A percentile compares a stretch with the other conserved stretches of the same genome.
Evolutionary conservation across 352 stramenopile genomes (phyloP).

Genomic region (Phytopythium chamaehyphon): DNA sequence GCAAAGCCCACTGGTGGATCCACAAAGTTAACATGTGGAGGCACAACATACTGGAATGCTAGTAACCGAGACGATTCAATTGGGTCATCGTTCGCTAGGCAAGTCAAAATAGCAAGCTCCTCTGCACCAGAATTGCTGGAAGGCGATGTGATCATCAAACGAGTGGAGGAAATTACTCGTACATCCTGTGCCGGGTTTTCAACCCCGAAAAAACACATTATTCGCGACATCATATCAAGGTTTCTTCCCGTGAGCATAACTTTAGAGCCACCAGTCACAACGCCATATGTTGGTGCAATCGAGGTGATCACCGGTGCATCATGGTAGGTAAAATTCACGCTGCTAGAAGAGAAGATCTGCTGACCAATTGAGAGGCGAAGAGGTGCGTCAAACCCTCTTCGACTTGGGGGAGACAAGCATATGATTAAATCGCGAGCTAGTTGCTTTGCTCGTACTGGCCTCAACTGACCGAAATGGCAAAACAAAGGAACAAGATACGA

Average conservation of each 20-base stretch:
- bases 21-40: slow-evolving; percentile 9
- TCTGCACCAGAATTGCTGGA: slow-evolving; percentile 5
- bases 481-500: slow-evolving; percentile 11
- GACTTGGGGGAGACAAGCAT: slow-evolving; percentile 18
- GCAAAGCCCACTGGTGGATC: slow-evolving; percentile 18
- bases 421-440: slow-evolving; percentile 13
- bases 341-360: slow-evolving; percentile 17
- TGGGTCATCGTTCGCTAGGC: slow-evolving; percentile 16
- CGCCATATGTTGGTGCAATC: slow-evolving; percentile 21
- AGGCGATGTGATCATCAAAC: slow-evolving; percentile 9
- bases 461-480: slow-evolving; percentile 24
- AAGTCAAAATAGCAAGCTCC: slow-evolving; percentile 15
- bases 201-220: slow-evolving; percentile 29
- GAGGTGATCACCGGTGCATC: slow-evolving; percentile 14
- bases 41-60: slow-evolving; percentile 25
- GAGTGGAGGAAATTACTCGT: slow-evolving; percentile 16
- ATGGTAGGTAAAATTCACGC: slow-evolving; percentile 15
- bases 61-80: slow-evolving; percentile 10
- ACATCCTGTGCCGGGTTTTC: not conserved
- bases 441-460: slow-evolving; percentile 4
- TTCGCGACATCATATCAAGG: slow-evolving; percentile 17
- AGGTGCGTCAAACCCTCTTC: slow-evolving; percentile 6
- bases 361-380: slow-evolving; percentile 19
- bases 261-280: slow-evolving; percentile 18
- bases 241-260: slow-evolving; percentile 16